Base-by-base conservation (phyloP, 2,329 filamentous ascomycete genomes). In the Dendrostoma leiphaemia region DNA sequence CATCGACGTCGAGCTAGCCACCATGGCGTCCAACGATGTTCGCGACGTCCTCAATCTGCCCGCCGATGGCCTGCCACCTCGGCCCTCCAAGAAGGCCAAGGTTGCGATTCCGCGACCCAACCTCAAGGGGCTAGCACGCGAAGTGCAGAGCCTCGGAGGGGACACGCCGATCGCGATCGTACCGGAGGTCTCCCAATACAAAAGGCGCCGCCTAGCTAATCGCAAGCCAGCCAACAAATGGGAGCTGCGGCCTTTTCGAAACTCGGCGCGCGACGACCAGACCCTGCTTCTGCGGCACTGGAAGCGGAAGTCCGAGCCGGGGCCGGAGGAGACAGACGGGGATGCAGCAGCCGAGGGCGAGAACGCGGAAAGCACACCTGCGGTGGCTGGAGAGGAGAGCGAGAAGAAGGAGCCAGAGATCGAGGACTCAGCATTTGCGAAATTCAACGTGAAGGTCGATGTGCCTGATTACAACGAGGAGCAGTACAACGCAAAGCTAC, bases 1-100 rank as follows among this genome's bases (percentile, higher is more conserved):
- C 56, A 48, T 51, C 60, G 56, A 54, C 62, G 54, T 60, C 61
- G 65, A 34, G 13, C 44, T 13, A n/a, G 26, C 38, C 28, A 77
- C 64, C 60, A 90, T 90, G 86, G 80, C 86, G 58, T 87, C 87
- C 59, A 82, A 85, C 69, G 91, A 96, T 78, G 84, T 95, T 63
- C 90, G 89, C 74, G 91, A 96, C 70, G 90, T 96, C 67, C 84
- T 96, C 66, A 90, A 92, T 70, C 78, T 96, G 68, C 86, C 87
- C 47, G 76, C 84, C 62, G 86, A 85, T 29, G 72, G 75, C 57
- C 64, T 73, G 48, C 64, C 74, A 48, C 66, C 76, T 51, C 74
- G 86, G 59, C 83, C 85, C 37, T 73, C 82, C 40, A 95, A 94
- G 75, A 92, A 93, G 68, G 84, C 87, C 64, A 91, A 89, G 68